Evolutionary conservation across 2,329 filamentous ascomycete species (phyloP), one percentile per base, ranked within the genome.

Genomic region (Conoideocrella luteorostrata): DNA sequence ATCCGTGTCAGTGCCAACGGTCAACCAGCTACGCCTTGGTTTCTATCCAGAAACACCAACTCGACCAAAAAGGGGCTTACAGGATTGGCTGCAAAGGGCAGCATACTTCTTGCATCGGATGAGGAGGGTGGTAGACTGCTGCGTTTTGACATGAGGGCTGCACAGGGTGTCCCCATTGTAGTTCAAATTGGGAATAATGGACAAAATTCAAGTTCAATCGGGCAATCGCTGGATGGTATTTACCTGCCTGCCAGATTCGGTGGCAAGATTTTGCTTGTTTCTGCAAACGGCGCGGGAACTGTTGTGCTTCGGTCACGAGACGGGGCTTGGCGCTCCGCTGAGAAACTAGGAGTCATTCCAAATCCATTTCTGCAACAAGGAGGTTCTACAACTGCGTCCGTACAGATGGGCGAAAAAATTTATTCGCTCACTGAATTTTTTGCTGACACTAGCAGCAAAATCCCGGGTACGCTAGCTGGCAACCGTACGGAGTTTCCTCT

Each of bases 241-340:
- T 60, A 61, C 28, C 43, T 67, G 22, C 64, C 64, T 6, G 49
- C 56, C 0, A 54, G 51, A 15, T 67, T 63, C 44, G 50, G 48
- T 5, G 55, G 57, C n/a, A 62, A 44, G 4, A 58, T 69, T 3
- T 45, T 67, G 6, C 51, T 69, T 7, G 54, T 63, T 0, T 47
- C 63, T 1, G 57, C 60, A 45, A 52, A 61, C 20, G 37, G 23
- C 3, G 41, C 48, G 4, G 66, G 67, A 2, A 57, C 61, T 11
- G 57, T 61, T 18, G 65, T 69, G 15, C 43, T 69, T 13, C 49
- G 56, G 11, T 66, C 64, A 2, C 46, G 49, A n/a, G 60, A 68
- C 39, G 24, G 18, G 11, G 9, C 12, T 15, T 70, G 66, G 66
- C 48, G 51, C 21, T 50, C 50, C 3, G 65, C 65, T 3, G 57